Conservation (phyloP, 1,284 basidiomycete species). For the Melanopsichium pennsylvanicum region DNA sequence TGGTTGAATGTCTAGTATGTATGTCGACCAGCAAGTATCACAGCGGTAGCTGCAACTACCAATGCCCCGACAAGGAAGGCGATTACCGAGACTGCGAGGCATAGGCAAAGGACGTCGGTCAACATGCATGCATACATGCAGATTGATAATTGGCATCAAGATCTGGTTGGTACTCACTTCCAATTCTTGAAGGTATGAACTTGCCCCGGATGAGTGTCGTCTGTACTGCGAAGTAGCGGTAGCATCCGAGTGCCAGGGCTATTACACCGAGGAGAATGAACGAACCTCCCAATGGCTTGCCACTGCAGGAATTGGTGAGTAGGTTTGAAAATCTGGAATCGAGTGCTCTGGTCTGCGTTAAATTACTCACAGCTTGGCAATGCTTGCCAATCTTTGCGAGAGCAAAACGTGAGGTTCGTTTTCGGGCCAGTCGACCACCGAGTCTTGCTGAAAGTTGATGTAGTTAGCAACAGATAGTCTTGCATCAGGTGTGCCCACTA, state of each 20-base stretch:
- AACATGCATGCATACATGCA: too few relatives aligned
- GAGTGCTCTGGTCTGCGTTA: too few relatives aligned
- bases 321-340: background rate
- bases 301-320: too few relatives aligned
- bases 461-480: slow-evolving; percentile 3
- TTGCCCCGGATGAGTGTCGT: slow-evolving; percentile 43
- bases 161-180: slow-evolving; percentile 52
- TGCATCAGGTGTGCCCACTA: slow-evolving; percentile 17
- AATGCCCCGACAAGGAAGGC: slow-evolving; percentile 39
- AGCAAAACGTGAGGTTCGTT: slow-evolving; percentile 9
- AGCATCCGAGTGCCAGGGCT: slow-evolving; percentile 46
- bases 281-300: slow-evolving; percentile 54
- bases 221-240: slow-evolving; percentile 56
- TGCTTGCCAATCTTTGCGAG: slow-evolving; percentile 16
- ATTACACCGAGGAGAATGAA: slow-evolving; percentile 56
- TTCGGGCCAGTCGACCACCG: slow-evolving; percentile 1
- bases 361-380: slow-evolving; percentile 32
- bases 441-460: slow-evolving; percentile 9
- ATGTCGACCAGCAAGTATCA: slow-evolving; percentile 33
- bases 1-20: slow-evolving; percentile 7
- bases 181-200: slow-evolving; percentile 51
- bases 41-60: slow-evolving; percentile 37
- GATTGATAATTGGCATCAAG: too few relatives aligned
- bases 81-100: slow-evolving; percentile 26
- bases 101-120: too few relatives aligned